Base-by-base conservation (phyloP, 1,284 basidiomycete genomes). In the Austroboletus novae-zelandiae region DNA sequence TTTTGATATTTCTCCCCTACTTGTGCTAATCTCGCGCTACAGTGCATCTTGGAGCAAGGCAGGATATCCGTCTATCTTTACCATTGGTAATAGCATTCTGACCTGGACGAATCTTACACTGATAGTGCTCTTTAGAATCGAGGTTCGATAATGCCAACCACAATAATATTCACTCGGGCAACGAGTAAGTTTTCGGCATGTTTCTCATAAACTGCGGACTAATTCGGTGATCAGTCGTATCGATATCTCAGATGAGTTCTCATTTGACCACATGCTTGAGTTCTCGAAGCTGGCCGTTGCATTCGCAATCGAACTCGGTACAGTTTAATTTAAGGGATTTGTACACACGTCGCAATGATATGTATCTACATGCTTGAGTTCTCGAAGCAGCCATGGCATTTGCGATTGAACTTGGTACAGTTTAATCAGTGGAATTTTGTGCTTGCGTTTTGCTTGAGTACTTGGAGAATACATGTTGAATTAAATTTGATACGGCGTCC, bases 211-310 rank as follows among this genome's bases (percentile, higher is more conserved):
- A n/a, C 27, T 47, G 13, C 52, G 5, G 35, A 17, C 57, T 68
- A 36, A 69, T 53, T 17, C 13, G 11, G 20, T 13, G 56, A 49
- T 15, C 58, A 91, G 88, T 65, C 83, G 86, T 43, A 88, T 91
- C 58, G 88, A 95, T 66, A 79, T 92, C 58, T 89, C 87, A 2
- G 75, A 83, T 20, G 94, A 94, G 68, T 97, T 97, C 72, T 91
- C 86, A 61, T 91, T 91, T 61, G 66, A 72, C 2, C 86, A 94
- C 63, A 88, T 90, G 84, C 68, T 91, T 30, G 82, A 93, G 65
- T 96, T 96, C 72, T 91, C 91, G 54, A 96, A 96, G 76, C 77
- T 96, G 42, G 89, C 88, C 13, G 83, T 90, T 15, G 91, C 87
- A 1, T 92, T 91, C 61, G 89, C 85, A 7, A 80, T 94, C 56